Conservation (phyloP, 2,329 filamentous ascomycete genomes). For the Penicillium sp. region DNA sequence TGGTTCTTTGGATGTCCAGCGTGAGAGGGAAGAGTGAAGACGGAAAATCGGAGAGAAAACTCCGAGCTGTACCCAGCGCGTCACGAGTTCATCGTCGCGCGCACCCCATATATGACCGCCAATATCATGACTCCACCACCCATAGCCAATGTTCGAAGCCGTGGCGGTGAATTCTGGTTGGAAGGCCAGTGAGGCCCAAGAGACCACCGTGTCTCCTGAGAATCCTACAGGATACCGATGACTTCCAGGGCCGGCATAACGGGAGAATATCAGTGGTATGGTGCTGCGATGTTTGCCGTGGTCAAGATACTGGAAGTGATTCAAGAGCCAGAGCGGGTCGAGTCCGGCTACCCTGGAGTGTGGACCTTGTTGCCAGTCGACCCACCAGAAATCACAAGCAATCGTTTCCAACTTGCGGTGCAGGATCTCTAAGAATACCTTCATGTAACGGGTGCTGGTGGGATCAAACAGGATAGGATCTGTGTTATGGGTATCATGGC, state of each 20-base stretch:
- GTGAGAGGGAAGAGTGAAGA: slow-evolving; percentile 63
- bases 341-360: slow-evolving; percentile 61
- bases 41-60: slow-evolving; percentile 66
- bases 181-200: slow-evolving; percentile 65
- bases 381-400: slow-evolving; percentile 69
- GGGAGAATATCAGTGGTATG: slow-evolving; percentile 60
- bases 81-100: slow-evolving; percentile 63
- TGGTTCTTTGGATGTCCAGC: slow-evolving; percentile 66
- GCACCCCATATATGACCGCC: slow-evolving; percentile 64
- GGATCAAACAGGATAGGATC: slow-evolving; percentile 63
- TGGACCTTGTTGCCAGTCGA: slow-evolving; percentile 70
- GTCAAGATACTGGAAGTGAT: slow-evolving; percentile 68
- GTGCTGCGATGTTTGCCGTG: slow-evolving; percentile 47
- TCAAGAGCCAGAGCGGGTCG: slow-evolving; percentile 68
- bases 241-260: slow-evolving; percentile 66
- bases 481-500: slow-evolving; percentile 55
- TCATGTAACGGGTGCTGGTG: slow-evolving; percentile 59
- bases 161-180: slow-evolving; percentile 71
- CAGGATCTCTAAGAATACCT: slow-evolving; percentile 64
- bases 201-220: slow-evolving; percentile 64
- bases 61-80: slow-evolving; percentile 67
- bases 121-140: slow-evolving; percentile 72
- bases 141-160: slow-evolving; percentile 69
- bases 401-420: slow-evolving; percentile 61
- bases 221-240: slow-evolving; percentile 70